These are phyloP conservation scores for Dispira simplex DNA, from an alignment of 192 early-diverging fungal species.

Conservation along the genomic window DNA sequence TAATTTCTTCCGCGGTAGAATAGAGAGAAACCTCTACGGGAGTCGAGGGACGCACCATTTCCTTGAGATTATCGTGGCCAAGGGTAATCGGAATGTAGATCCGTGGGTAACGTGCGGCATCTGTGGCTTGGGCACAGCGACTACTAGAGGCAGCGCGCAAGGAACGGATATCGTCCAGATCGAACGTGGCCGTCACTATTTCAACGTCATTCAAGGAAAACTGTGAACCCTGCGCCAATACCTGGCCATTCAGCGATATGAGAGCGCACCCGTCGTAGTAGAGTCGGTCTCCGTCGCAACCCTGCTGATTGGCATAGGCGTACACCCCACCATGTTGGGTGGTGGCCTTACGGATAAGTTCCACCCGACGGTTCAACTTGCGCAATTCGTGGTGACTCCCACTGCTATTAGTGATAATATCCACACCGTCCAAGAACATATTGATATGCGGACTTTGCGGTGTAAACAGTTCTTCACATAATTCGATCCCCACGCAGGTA, in stretches of 20 bases:
- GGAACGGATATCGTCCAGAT: slow-evolving; percentile 77
- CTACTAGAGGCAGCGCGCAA: slow-evolving; percentile 53
- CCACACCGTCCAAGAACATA: slow-evolving; percentile 88
- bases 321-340: slow-evolving; percentile 89
- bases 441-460: slow-evolving; percentile 89
- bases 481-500: slow-evolving; percentile 81
- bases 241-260: slow-evolving; percentile 77
- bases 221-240: slow-evolving; percentile 81
- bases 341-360: slow-evolving; percentile 82
- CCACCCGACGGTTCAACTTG: slow-evolving; percentile 74
- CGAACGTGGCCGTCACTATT: slow-evolving; percentile 79
- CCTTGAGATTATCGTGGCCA: slow-evolving; percentile 16
- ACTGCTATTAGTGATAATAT: slow-evolving; percentile 92
- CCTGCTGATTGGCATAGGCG: slow-evolving; percentile 90
- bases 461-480: slow-evolving; percentile 97
- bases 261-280: slow-evolving; percentile 94
- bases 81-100: slow-evolving; percentile 41
- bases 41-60: slow-evolving; percentile 28
- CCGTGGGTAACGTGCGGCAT: slow-evolving; percentile 45
- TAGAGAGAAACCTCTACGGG: slow-evolving; percentile 37
- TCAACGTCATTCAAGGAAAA: slow-evolving; percentile 93
- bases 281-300: slow-evolving; percentile 94
- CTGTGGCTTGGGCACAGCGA: slow-evolving; percentile 65
- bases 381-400: slow-evolving; percentile 94
- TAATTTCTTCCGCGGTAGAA: slow-evolving; percentile 81